phyloP scores from a whole-genome alignment of 225 moss, liverwort and hornwort genomes.

The Polytrichum formosum region DNA sequence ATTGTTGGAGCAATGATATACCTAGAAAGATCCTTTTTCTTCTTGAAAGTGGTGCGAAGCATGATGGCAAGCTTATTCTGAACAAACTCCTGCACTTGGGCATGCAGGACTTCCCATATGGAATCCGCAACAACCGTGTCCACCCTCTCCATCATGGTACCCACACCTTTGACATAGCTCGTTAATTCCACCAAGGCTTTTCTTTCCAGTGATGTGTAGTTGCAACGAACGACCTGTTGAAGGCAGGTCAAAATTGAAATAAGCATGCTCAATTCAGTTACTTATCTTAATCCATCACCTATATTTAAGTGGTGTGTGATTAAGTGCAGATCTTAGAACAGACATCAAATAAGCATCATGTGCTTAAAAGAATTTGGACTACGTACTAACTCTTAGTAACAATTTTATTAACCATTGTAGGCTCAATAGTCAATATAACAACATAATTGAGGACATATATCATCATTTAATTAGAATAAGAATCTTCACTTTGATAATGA shows the following conservation, averaged over 20 bases:
- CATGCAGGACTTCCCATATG: conserved; percentile 68
- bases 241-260: background rate
- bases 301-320: too few relatives aligned
- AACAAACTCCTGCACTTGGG: conserved; percentile 70
- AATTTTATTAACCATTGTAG: too few relatives aligned
- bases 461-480: too few relatives aligned
- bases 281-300: too few relatives aligned
- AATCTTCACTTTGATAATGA: too few relatives aligned
- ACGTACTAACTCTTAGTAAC: too few relatives aligned
- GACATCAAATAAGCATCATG: too few relatives aligned
- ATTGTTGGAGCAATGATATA: conserved; percentile 3
- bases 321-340: too few relatives aligned
- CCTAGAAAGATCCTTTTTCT: conserved; percentile 62
- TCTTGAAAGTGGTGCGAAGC: conserved; percentile 70
- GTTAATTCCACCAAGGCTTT: conserved; percentile 61
- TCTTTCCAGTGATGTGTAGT: conserved; percentile 54
- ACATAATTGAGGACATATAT: too few relatives aligned
- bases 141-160: conserved; percentile 73
- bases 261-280: too few relatives aligned
- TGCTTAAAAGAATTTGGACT: too few relatives aligned
- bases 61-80: conserved; percentile 67
- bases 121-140: conserved; percentile 62
- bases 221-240: conserved; percentile 62
- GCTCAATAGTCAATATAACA: too few relatives aligned
- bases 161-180: conserved; percentile 64